phyloP scores from a whole-genome alignment of 257 asterid genomes.

The Osmanthus fragrans region DNA sequence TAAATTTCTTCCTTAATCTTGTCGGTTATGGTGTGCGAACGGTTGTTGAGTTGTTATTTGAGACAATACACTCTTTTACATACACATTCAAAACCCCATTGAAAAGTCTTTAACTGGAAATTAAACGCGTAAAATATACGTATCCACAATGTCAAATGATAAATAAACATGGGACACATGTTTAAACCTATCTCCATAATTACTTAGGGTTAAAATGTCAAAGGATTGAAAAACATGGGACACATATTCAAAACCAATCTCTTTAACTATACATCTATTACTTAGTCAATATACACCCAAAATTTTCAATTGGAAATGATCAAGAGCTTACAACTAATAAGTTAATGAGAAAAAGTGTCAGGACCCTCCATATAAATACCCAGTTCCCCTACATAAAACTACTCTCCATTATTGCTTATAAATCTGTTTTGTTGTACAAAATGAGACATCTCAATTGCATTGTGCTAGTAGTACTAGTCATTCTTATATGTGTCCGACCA shows the following conservation, averaged over 20 bases:
- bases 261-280: conserved; percentile 1
- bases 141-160: background rate
- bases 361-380: conserved; percentile 5
- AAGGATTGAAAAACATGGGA: background rate
- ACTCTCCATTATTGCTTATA: background rate
- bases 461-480: background rate
- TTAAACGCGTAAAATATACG: too few species aligned
- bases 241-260: conserved; percentile 13
- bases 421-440: background rate
- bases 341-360: background rate
- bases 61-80: too few species aligned
- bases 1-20: background rate
- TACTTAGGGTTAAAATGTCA: background rate
- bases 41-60: background rate
- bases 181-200: background rate
- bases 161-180: background rate
- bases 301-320: background rate
- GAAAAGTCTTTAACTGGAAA: too few species aligned
- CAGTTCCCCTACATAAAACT: background rate
- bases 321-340: conserved; percentile 20
- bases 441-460: conserved; percentile 29
- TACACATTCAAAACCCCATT: too few species aligned
- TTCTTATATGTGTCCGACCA: conserved; percentile 13
- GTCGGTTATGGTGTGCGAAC: background rate
- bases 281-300: conserved; percentile 13